These are phyloP conservation scores for Nemania bipapillata DNA, from an alignment of 2,329 filamentous ascomycete genomes.

Conservation along the genomic window DNA sequence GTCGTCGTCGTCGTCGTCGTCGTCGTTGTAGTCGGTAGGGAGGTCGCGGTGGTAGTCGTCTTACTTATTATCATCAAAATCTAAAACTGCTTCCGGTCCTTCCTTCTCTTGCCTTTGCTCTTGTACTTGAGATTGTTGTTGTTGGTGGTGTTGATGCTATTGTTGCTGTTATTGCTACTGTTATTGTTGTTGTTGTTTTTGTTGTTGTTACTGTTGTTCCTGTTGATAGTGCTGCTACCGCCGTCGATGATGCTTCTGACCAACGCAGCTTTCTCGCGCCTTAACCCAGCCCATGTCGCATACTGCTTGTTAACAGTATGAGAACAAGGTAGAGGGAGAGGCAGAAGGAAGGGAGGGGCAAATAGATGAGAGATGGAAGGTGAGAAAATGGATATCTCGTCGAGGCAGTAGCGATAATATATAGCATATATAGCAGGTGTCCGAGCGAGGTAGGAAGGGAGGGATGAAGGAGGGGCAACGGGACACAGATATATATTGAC, in stretches of 20 bases:
- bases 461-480: conserved; percentile 1
- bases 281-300: conserved; percentile 48
- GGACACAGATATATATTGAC: neutral
- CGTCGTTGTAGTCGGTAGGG: neutral
- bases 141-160: conserved; percentile 17
- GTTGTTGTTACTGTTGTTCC: conserved; percentile 26
- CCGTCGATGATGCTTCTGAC: conserved; percentile 46
- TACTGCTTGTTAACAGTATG: conserved; percentile 25
- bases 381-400: neutral
- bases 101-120: neutral
- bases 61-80: neutral
- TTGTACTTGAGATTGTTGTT: conserved; percentile 8
- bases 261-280: conserved; percentile 46
- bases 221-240: conserved; percentile 37
- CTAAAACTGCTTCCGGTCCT: conserved; percentile 3
- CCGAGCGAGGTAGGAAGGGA: neutral
- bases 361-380: neutral
- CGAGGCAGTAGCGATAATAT: neutral
- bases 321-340: conserved; percentile 16
- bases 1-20: neutral
- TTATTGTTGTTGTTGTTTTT: neutral
- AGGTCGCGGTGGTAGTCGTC: neutral
- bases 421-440: neutral
- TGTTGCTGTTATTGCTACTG: neutral
- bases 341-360: neutral